Evolutionary conservation across 2,329 filamentous ascomycete species (phyloP).

Genomic region (Exophiala spinifera): DNA sequence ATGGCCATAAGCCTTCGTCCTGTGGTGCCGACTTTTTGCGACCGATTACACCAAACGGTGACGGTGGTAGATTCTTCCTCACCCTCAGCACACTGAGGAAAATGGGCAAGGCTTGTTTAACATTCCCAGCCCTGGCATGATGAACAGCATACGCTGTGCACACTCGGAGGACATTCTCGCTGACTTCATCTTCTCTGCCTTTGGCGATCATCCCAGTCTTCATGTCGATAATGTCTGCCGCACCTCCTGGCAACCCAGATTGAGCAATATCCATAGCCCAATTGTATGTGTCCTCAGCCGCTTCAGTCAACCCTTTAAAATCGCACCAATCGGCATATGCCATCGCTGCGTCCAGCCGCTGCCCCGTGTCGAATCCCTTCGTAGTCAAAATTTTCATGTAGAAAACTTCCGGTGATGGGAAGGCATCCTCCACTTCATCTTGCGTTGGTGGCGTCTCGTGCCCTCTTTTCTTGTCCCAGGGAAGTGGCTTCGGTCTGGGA

Average conservation of each 20-base stretch:
- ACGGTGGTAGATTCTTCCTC: conserved; percentile 57
- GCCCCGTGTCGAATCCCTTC: conserved; percentile 71
- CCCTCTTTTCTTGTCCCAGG: conserved; percentile 52
- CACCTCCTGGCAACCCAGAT: conserved; percentile 45
- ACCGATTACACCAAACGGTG: conserved; percentile 30
- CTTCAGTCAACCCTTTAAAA: conserved; percentile 65
- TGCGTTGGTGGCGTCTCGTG: conserved; percentile 59
- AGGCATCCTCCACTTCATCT: conserved; percentile 70
- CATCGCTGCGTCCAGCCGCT: conserved; percentile 76
- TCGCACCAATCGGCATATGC: conserved; percentile 83
- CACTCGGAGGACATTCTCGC: conserved; percentile 70
- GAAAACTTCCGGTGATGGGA: conserved; percentile 67
- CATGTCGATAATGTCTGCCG: conserved; percentile 52
- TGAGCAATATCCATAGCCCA: conserved; percentile 74
- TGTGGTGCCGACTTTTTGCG: conserved; percentile 21
- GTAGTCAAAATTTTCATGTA: conserved; percentile 82
- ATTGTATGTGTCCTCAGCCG: conserved; percentile 68
- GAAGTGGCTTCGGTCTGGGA: conserved; percentile 70
- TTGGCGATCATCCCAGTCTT: conserved; percentile 64
- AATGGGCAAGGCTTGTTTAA: conserved; percentile 71
- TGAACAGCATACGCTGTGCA: conserved; percentile 77
- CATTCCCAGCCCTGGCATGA: conserved; percentile 66
- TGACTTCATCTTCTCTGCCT: conserved; percentile 54
- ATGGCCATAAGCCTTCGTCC: conserved; percentile 14
- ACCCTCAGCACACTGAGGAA: conserved; percentile 81